Percentiles rank a stretch among this genome's conserved stretches.
phyloP scores from a whole-genome alignment of 2,329 filamentous ascomycete genomes.

The Calonectria leucothoes region DNA sequence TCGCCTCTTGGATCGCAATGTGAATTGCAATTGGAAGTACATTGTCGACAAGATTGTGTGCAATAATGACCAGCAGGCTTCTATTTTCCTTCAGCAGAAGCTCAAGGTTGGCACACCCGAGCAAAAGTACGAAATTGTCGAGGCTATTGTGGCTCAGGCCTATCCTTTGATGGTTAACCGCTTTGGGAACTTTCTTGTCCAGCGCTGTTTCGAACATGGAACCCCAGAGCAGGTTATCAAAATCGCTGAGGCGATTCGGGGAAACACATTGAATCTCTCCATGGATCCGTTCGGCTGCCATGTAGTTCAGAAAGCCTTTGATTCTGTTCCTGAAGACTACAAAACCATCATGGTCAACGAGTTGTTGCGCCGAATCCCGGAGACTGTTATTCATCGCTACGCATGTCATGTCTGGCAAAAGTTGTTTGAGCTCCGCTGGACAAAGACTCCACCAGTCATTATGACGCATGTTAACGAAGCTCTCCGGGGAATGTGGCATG shows the following conservation, averaged over 20 bases:
- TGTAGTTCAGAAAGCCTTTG: constrained; percentile 98
- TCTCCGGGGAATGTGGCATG: constrained; percentile 96
- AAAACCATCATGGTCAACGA: constrained; percentile 99
- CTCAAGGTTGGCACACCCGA: constrained; percentile 95
- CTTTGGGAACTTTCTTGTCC: constrained; percentile 98
- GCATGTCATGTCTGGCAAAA: constrained; percentile 99
- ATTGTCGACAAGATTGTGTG: constrained; percentile 99
- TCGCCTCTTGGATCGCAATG: constrained; percentile 91
- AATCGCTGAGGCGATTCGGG: constrained; percentile 93
- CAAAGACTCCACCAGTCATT: constrained; percentile 92
- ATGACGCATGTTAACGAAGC: constrained; percentile 99
- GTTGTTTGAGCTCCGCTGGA: constrained; percentile 97
- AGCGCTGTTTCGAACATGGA: constrained; percentile 98
- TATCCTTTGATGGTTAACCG: constrained; percentile 98
- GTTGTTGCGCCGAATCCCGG: constrained; percentile 91
- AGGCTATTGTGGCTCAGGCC: constrained; percentile 93
- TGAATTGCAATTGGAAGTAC: constrained; percentile 99
- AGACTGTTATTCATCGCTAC: constrained; percentile 98
- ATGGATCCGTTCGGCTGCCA: constrained; percentile 99
- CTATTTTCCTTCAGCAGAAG: constrained; percentile 98
- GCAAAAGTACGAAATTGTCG: constrained; percentile 97
- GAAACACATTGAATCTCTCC: constrained; percentile 91
- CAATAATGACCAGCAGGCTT: constrained; percentile 99
- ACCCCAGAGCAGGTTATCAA: constrained; percentile 93
- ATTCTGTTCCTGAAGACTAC: constrained; percentile 96